Conservation (phyloP, 192 early-diverging fungal genomes). For the Coemansia sp. region DNA sequence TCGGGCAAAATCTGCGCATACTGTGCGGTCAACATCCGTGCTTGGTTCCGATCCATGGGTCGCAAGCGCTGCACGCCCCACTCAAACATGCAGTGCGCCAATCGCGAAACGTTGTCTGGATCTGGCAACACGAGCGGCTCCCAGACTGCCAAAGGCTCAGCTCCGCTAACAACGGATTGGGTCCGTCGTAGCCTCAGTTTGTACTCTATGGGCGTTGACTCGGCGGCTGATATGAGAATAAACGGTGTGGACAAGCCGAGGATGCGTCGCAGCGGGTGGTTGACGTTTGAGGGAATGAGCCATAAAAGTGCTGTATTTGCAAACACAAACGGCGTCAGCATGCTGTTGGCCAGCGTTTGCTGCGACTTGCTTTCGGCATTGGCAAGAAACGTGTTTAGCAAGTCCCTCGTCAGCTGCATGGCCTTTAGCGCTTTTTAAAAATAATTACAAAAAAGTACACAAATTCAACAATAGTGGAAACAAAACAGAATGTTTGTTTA, state of each 20-base stretch:
- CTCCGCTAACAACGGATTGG: slow-evolving; percentile 27
- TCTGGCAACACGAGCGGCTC: slow-evolving; percentile 9
- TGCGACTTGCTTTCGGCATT: slow-evolving; percentile 25
- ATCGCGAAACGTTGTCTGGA: slow-evolving; percentile 8
- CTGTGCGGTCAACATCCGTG: slow-evolving; percentile 42
- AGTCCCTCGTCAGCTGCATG: slow-evolving; percentile 32
- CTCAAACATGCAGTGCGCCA: slow-evolving; percentile 22
- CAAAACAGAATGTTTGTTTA: neutral
- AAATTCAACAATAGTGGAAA: neutral
- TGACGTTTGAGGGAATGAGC: slow-evolving; percentile 24
- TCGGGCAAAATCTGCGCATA: slow-evolving; percentile 52
- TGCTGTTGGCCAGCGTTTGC: slow-evolving; percentile 19
- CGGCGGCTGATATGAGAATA: slow-evolving; percentile 30
- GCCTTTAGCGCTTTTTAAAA: slow-evolving; percentile 14
- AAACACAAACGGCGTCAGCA: slow-evolving; percentile 40
- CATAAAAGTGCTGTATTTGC: slow-evolving; percentile 36
- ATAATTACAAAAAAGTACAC: neutral
- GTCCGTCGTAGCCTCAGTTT: slow-evolving; percentile 4
- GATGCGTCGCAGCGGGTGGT: slow-evolving; percentile 40
- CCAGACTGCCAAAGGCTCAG: slow-evolving; percentile 34
- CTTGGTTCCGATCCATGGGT: slow-evolving; percentile 36
- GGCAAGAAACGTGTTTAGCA: slow-evolving; percentile 31
- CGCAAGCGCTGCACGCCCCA: slow-evolving; percentile 30
- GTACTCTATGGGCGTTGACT: neutral
- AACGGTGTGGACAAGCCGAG: slow-evolving; percentile 35